Conservation (phyloP, 2,329 filamentous ascomycete species). For the Pseudogymnoascus sp. region DNA sequence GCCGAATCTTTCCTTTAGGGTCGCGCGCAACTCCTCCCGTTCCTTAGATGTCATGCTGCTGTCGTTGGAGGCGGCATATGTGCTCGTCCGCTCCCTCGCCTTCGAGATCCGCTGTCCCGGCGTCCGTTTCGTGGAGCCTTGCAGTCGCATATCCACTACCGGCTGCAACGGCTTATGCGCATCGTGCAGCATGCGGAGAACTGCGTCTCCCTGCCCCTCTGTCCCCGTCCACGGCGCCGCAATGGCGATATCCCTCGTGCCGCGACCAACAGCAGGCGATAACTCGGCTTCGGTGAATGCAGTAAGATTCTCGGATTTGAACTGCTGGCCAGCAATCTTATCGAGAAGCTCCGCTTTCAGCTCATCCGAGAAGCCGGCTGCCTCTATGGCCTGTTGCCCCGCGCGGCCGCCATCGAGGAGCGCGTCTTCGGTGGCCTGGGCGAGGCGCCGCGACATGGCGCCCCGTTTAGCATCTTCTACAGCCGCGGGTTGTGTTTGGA, state of each 20-base stretch:
- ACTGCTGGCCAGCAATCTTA: conserved; percentile 47
- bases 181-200: conserved; percentile 78
- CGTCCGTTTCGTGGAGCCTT: conserved; percentile 31
- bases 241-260: conserved; percentile 58
- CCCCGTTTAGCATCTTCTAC: conserved; percentile 13
- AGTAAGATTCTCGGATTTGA: conserved; percentile 40
- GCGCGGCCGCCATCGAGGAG: conserved; percentile 50
- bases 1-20: conserved; percentile 74
- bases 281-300: conserved; percentile 42
- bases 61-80: conserved; percentile 44
- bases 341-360: conserved; percentile 49
- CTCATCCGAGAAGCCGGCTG: conserved; percentile 56
- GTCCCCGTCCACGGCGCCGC: conserved; percentile 69
- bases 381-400: conserved; percentile 50
- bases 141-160: conserved; percentile 45
- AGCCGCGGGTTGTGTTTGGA: background rate
- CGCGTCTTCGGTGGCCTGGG: conserved; percentile 55
- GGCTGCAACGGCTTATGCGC: conserved; percentile 60
- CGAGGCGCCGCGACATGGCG: conserved; percentile 46
- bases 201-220: conserved; percentile 65
- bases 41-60: conserved; percentile 60
- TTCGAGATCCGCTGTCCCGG: conserved; percentile 41
- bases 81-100: conserved; percentile 49
- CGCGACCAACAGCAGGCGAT: conserved; percentile 52
- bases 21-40: conserved; percentile 58